Evolutionary conservation across 2,329 filamentous ascomycete genomes (phyloP), one percentile per base, ranked within the genome.

Genomic region (Epichloe aotearoae): DNA sequence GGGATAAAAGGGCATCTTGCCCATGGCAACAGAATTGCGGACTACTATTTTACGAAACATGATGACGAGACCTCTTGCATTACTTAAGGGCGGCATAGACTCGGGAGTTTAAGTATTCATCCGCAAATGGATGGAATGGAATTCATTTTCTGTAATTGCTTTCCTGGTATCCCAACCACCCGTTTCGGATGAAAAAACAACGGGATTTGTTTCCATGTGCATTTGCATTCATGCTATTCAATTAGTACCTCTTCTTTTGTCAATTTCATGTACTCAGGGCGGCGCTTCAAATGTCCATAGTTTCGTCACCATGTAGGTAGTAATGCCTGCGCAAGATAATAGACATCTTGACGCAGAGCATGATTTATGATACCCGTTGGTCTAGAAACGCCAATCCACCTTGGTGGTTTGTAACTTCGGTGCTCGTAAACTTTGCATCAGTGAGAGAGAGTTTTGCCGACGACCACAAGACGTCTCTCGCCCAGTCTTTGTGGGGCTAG

Each of bases 51-150:
- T 33, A 54, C 47, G 50, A 54, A 58, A 64, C 58, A 56, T 63
- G 48, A 69, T 59, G 66, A 67, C 58, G 55, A 57, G 53, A 60
- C 60, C 55, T 58, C 54, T 61, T 59, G 30, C 30, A 30, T 59
- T 54, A 59, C 61, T 62, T 58, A 50, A 61, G 57, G 60, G 62
- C 59, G 58, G 61, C 63, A 68, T 69, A 69, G 65, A 69, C 58
- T 57, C 58, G 55, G 57, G 58, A 57, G 58, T 55, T 59, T 54
- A 58, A 59, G 62, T 53, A 53, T 58, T 57, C 49, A 53, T 61
- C 54, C 55, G 58, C 54, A 57, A 58, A 55, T 55, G 61, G 58
- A 56, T 58, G 57, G 62, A 52, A 53, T 50, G 64, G 63, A 62
- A 63, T 68, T 67, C 57, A 48, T 46, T 50, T 20, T 38, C 14